Evolutionary conservation across 371 early-diverging fungal species (phyloP), one percentile per base, ranked within the genome.

Genomic region (Mucor lusitanicus): DNA sequence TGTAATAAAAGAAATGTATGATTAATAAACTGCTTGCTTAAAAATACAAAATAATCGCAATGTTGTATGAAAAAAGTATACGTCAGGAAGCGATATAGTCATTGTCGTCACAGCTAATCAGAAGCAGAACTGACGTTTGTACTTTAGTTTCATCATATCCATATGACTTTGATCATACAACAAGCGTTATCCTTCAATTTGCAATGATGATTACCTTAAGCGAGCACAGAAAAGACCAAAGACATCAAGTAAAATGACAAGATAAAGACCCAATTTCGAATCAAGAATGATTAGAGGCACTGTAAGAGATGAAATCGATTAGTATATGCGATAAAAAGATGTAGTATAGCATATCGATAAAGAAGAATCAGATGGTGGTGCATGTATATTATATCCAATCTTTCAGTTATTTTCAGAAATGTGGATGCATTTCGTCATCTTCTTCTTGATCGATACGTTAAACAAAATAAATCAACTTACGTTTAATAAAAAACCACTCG

Each of bases 41-140:
- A 35, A 37, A 44, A 61, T 55, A 65, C 53, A 65, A 56, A 55
- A 57, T 35, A 33, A n/a, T 59, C 35, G 39, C 42, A 56, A 42
- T 64, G 55, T 53, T 25, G 63, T 42, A 30, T 32, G 32, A 42
- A 54, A 46, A 58, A 39, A 46, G 42, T 63, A 70, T 62, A 62
- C 57, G 44, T 69, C 63, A 63, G 69, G 13, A 68, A 63, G 60
- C 62, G 58, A 68, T 66, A 3, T 27, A 62, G 39, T 63, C 48
- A 42, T 70, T 64, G 48, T 79, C 80, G 59, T 72, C 80, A 79
- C 70, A 44, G 64, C 37, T 19, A 59, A 57, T 79, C 80, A 79
- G 80, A 67, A 79, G 80, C 80, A 79, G 80, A 79, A 79, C 80
- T 79, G 80, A 77, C 75, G 72, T 66, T 74, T 74, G 48, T 66